These are phyloP conservation scores for Wallacemonas collosoma DNA, from an alignment of 208 protist genomes.

Conservation along the genomic window DNA sequence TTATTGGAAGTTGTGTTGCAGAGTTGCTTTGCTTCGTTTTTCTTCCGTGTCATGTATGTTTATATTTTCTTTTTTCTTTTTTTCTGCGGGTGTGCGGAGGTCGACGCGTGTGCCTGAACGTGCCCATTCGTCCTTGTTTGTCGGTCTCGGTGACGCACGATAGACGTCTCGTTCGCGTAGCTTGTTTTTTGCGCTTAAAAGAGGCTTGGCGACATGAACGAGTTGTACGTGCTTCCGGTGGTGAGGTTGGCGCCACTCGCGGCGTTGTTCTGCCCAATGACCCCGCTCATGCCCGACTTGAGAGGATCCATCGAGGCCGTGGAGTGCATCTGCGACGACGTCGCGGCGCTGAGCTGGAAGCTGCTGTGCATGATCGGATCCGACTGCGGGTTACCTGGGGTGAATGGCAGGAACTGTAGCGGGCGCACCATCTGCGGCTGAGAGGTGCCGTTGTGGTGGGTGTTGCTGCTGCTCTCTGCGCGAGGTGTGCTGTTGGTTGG, in stretches of 20 bases:
- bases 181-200: not conserved
- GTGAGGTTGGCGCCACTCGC: not conserved
- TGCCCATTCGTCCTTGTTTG: no score
- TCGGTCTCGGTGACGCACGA: no score
- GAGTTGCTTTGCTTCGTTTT: no score
- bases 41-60: no score
- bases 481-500: not conserved
- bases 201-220: conserved; percentile 4
- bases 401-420: conserved; percentile 33
- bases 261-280: conserved; percentile 3
- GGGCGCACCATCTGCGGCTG: conserved; percentile 22
- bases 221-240: not conserved
- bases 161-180: no score
- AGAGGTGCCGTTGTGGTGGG: not conserved
- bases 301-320: conserved; percentile 16
- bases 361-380: conserved; percentile 35
- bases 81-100: no score
- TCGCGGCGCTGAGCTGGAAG: conserved; percentile 21
- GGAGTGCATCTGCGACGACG: conserved; percentile 22
- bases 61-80: no score
- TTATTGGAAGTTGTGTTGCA: no score
- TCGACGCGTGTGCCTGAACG: no score
- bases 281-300: conserved; percentile 8
- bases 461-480: conserved; percentile 3
- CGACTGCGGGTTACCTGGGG: conserved; percentile 19